A percentile compares a stretch with the other conserved stretches of the same genome.
Evolutionary conservation across 1,139 yeast species (phyloP).

Genomic region (Debaryomyces fabryi): DNA sequence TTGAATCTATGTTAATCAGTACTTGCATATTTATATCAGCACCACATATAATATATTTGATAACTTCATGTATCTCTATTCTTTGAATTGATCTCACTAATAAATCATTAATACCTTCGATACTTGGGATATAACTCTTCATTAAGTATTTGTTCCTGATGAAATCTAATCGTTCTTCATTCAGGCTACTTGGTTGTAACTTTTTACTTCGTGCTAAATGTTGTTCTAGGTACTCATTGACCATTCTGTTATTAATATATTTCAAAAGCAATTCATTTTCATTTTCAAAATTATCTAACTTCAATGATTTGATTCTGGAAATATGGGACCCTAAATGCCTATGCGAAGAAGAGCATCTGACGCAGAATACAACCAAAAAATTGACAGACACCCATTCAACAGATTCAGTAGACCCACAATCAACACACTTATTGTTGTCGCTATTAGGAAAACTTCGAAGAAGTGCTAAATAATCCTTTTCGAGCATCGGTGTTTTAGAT

Average conservation of each 20-base stretch:
- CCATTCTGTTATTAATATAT: slow-evolving; percentile 42
- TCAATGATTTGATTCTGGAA: slow-evolving; percentile 52
- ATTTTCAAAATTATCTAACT: slow-evolving; percentile 49
- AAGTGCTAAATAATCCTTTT: slow-evolving; percentile 37
- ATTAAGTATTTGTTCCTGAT: slow-evolving; percentile 54
- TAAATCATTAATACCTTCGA: slow-evolving; percentile 27
- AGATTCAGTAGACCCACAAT: slow-evolving; percentile 64
- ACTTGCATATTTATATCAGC: slow-evolving; percentile 48
- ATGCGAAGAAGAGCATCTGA: slow-evolving; percentile 73
- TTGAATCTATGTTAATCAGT: slow-evolving; percentile 28
- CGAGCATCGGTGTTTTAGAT: slow-evolving; percentile 25
- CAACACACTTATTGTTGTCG: slow-evolving; percentile 73
- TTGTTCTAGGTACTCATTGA: slow-evolving; percentile 43
- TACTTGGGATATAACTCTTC: slow-evolving; percentile 36
- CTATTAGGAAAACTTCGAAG: slow-evolving; percentile 52
- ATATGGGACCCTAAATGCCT: slow-evolving; percentile 55
- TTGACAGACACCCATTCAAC: slow-evolving; percentile 93
- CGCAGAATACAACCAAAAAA: slow-evolving; percentile 71
- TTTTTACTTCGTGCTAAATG: slow-evolving; percentile 17
- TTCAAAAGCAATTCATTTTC: slow-evolving; percentile 44
- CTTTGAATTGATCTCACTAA: slow-evolving; percentile 52
- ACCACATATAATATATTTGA: slow-evolving; percentile 52
- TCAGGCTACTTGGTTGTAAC: slow-evolving; percentile 36
- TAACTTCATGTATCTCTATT: slow-evolving; percentile 49
- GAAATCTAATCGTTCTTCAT: slow-evolving; percentile 43